These are phyloP conservation scores for Dothistroma pini DNA, from an alignment of 2,329 filamentous ascomycete genomes.

Conservation along the genomic window DNA sequence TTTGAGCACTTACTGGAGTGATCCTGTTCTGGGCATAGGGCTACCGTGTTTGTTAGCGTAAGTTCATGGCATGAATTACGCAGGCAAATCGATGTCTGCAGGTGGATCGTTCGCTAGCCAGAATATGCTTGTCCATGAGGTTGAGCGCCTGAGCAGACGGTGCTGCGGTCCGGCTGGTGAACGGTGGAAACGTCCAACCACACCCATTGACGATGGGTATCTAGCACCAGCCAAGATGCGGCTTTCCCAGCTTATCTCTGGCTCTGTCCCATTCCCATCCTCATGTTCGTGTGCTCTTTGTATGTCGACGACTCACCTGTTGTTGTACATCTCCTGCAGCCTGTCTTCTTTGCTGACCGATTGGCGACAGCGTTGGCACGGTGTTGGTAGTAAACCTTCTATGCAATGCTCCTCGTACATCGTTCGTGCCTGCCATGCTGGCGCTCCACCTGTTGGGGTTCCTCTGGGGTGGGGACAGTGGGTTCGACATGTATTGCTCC, in stretches of 20 bases:
- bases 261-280: neutral
- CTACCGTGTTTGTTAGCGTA: slow-evolving; percentile 10
- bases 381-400: slow-evolving; percentile 89
- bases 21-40: slow-evolving; percentile 58
- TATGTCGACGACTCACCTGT: slow-evolving; percentile 28
- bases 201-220: neutral
- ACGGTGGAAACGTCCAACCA: neutral
- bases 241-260: neutral
- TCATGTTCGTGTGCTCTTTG: neutral
- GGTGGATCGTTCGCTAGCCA: neutral
- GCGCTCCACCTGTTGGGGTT: slow-evolving; percentile 34
- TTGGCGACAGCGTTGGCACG: slow-evolving; percentile 66
- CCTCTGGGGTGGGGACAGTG: slow-evolving; percentile 46
- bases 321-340: slow-evolving; percentile 45
- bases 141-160: neutral
- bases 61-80: neutral
- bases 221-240: neutral
- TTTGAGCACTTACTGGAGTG: slow-evolving; percentile 62
- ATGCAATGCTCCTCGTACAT: slow-evolving; percentile 73
- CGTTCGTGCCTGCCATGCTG: slow-evolving; percentile 51
- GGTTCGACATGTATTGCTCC: slow-evolving; percentile 53
- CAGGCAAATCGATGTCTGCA: neutral
- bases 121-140: neutral
- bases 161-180: neutral
- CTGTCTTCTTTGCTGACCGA: slow-evolving; percentile 54